Percentiles rank a stretch among this genome's conserved stretches.
These are phyloP conservation scores for Mortierella sp. DNA, from an alignment of 371 early-diverging fungal species.

Conservation along the genomic window DNA sequence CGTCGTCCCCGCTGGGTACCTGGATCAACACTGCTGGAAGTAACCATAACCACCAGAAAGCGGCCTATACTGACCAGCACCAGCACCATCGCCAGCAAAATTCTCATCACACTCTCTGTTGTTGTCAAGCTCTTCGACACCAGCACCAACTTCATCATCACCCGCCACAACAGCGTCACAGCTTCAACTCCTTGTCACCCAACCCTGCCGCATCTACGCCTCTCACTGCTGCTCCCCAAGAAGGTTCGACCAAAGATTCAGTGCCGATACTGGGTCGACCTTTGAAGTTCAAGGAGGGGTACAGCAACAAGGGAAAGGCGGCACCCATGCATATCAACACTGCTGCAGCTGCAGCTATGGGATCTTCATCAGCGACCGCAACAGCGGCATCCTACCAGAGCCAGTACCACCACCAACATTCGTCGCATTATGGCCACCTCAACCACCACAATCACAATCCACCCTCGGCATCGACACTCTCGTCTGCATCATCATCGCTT, in stretches of 20 bases:
- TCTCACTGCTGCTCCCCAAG: neutral
- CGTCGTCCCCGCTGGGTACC: constrained; percentile 11
- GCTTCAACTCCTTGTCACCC: neutral
- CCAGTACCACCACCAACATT: neutral
- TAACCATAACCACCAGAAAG: neutral
- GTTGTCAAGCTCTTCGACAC: constrained; percentile 1
- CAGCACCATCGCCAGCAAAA: neutral
- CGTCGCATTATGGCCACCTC: neutral
- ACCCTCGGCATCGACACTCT: neutral
- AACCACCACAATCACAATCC: neutral
- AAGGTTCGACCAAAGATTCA: neutral
- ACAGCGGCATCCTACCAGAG: neutral
- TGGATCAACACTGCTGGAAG: constrained; percentile 13
- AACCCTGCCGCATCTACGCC: neutral
- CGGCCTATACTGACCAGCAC: neutral
- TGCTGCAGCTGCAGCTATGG: neutral
- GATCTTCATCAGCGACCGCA: neutral
- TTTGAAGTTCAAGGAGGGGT: constrained; percentile 30
- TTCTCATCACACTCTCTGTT: neutral
- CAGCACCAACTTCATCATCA: neutral
- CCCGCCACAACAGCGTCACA: neutral
- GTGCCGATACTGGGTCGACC: neutral
- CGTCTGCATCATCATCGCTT: neutral
- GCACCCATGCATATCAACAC: constrained; percentile 35
- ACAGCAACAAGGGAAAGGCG: constrained; percentile 16